phyloP scores from a whole-genome alignment of 2,329 filamentous ascomycete genomes.

The Colletotrichum chrysophilum region DNA sequence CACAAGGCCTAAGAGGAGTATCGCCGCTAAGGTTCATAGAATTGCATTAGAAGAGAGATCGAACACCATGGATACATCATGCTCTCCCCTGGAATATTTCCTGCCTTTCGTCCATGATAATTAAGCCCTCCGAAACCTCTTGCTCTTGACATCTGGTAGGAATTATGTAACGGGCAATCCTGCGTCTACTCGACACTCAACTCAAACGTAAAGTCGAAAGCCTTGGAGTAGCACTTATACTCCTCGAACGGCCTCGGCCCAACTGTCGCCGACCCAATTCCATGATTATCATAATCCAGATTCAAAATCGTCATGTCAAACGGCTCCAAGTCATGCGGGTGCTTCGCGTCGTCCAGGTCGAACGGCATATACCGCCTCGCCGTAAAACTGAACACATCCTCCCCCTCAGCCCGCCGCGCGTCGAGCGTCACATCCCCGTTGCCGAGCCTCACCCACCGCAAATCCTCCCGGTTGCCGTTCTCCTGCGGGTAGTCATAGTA shows the following conservation, averaged over 20 bases:
- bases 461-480: constrained; percentile 55
- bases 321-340: constrained; percentile 52
- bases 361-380: constrained; percentile 45
- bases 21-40: background rate
- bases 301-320: constrained; percentile 43
- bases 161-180: background rate
- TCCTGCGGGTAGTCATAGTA: constrained; percentile 60
- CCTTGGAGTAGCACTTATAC: constrained; percentile 14
- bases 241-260: constrained; percentile 37
- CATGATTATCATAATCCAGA: constrained; percentile 47
- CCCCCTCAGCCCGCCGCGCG: background rate
- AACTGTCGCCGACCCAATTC: constrained; percentile 47
- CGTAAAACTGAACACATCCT: constrained; percentile 39
- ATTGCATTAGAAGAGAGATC: background rate
- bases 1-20: fast-evolving
- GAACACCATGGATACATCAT: background rate
- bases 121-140: fast-evolving
- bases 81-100: too few species aligned
- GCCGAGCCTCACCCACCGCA: constrained; percentile 44
- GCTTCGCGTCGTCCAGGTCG: constrained; percentile 42
- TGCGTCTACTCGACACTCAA: background rate
- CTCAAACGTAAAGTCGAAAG: constrained; percentile 31
- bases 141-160: background rate
- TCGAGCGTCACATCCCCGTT: constrained; percentile 15
- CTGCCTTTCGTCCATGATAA: background rate